Conservation (phyloP, 1,284 basidiomycete genomes). For the Gastroboletus turbinatus region DNA sequence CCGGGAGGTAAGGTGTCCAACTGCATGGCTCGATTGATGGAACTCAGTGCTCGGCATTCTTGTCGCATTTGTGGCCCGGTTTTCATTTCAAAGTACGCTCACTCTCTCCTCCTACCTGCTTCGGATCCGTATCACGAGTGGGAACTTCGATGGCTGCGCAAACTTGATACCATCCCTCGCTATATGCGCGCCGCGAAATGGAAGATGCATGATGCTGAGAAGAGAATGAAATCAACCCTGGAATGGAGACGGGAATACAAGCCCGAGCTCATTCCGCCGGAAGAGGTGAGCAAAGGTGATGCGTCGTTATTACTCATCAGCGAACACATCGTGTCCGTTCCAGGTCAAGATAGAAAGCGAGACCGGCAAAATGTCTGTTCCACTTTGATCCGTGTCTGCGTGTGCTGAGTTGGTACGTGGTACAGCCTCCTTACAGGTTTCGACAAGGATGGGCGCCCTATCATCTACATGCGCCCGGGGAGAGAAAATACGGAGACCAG, state of each 20-base stretch:
- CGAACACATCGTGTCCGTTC: neutral
- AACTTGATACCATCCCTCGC: conserved; percentile 71
- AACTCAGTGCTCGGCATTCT: neutral
- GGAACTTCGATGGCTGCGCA: conserved; percentile 76
- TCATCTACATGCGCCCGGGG: conserved; percentile 83
- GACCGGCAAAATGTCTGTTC: conserved; percentile 82
- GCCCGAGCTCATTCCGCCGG: conserved; percentile 79
- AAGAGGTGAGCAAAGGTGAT: conserved; percentile 48
- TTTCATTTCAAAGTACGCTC: conserved; percentile 53
- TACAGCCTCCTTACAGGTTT: conserved; percentile 78
- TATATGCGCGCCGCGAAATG: conserved; percentile 86
- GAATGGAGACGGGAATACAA: conserved; percentile 82
- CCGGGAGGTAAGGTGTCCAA: conserved; percentile 48
- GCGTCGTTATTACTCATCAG: neutral
- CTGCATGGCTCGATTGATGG: neutral
- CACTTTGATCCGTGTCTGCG: neutral
- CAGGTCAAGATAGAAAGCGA: conserved; percentile 72
- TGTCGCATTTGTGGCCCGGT: neutral
- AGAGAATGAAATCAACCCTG: conserved; percentile 72
- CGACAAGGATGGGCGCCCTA: conserved; percentile 78
- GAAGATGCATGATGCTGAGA: conserved; percentile 75
- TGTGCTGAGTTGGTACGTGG: conserved; percentile 40
- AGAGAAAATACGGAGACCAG: conserved; percentile 78
- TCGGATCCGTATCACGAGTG: conserved; percentile 71
- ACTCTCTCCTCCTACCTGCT: conserved; percentile 58